phyloP scores from a whole-genome alignment of 169 alveolate species.

The Plasmodium relictum region DNA sequence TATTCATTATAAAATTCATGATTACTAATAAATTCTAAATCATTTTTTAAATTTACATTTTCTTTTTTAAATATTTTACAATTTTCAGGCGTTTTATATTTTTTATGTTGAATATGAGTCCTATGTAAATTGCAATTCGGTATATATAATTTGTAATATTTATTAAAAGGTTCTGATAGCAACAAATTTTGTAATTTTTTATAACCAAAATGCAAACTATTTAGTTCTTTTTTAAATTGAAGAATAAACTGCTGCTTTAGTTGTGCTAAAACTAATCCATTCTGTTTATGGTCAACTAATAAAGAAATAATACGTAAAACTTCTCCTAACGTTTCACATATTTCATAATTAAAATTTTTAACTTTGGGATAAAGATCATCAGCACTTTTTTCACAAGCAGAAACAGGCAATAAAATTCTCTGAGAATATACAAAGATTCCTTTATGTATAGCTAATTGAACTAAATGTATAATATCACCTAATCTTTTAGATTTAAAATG shows the following conservation, averaged over 20 bases:
- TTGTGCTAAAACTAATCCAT: conserved; percentile 87
- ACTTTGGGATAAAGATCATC: conserved; percentile 84
- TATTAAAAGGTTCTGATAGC: conserved; percentile 80
- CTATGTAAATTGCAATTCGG: conserved; percentile 85
- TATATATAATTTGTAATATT: conserved; percentile 81
- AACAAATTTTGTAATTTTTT: conserved; percentile 84
- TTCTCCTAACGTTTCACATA: conserved; percentile 82
- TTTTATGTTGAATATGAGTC: conserved; percentile 84
- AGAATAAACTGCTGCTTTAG: conserved; percentile 85
- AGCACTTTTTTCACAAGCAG: conserved; percentile 89
- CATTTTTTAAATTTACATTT: conserved; percentile 2
- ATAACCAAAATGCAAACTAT: conserved; percentile 83
- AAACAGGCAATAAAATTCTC: conserved; percentile 84
- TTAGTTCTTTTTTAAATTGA: conserved; percentile 84
- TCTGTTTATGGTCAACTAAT: conserved; percentile 83
- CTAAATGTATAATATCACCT: conserved; percentile 87
- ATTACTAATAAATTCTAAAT: conserved; percentile 32
- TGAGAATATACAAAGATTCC: conserved; percentile 87
- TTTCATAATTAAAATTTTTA: conserved; percentile 80
- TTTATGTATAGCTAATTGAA: conserved; percentile 85
- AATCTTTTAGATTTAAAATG: conserved; percentile 83
- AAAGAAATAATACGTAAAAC: conserved; percentile 81
- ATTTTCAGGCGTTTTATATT: conserved; percentile 81
- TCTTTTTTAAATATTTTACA: conserved; percentile 82
- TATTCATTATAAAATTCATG: neutral